Base-by-base conservation (phyloP, 1,139 yeast genomes). In the Diutina rugosa region DNA sequence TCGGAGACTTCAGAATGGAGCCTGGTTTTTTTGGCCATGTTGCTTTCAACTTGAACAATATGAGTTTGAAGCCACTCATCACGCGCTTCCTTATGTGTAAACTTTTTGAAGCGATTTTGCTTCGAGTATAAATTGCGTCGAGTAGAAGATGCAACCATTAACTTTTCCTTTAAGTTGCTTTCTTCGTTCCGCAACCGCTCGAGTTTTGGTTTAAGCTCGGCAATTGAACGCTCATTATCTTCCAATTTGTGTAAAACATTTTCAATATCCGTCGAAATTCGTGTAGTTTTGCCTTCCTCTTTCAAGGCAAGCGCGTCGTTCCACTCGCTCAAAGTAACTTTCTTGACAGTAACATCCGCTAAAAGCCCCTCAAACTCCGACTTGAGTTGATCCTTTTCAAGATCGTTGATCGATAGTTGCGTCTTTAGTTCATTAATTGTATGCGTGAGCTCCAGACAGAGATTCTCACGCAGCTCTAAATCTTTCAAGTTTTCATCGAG, bases 41-140 rank as follows among this genome's bases (percentile, higher is more conserved):
- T 61, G 53, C 61, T 59, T 55, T 65, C 64, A 12, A 68, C 56
- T 4, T 57, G 60, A 3, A 65, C 57, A 16, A 73, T 70, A 57
- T 73, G 72, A 3, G 58, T 56, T n/a, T 64, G 61, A n/a, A 91
- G 73, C 95, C 95, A 88, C 1, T 61, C 56, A 65, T 90, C 87
- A 61, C 97, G 78, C 59, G 87, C 85, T 4, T 70, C 65, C 59
- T 78, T 77, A 10, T 78, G 69, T 1, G 69, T 62, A 63, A 89
- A 90, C 61, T 81, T 79, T 51, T 83, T 78, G 61, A 81, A 81
- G 57, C 93, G 79, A 53, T 87, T 90, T 63, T 85, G 89, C 64
- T 90, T 91, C 12, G 90, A 76, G 57, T 87, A 80, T 9, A 91
- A 69, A 8, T 83, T 77, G 61, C 88, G 75, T 66, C 87, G 90